Evolutionary conservation across 1,284 basidiomycete species (phyloP), one percentile per base, ranked within the genome.

Genomic region (Thecaphora thlaspeos): DNA sequence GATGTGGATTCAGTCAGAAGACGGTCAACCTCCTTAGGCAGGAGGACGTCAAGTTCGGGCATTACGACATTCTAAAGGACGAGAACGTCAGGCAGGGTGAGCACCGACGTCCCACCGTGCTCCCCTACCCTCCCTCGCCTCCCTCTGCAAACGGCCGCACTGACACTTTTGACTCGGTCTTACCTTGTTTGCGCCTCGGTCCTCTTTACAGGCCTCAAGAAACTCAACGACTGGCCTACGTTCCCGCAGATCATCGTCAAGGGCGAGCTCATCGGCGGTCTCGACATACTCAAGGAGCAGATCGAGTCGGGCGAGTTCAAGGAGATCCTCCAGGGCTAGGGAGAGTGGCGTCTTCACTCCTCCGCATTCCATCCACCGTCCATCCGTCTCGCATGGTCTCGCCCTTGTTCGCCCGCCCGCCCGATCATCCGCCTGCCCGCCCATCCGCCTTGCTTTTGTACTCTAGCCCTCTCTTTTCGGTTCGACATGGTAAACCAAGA

Each of bases 161-260:
- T 34, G 9, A 17, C 11, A 30, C 28, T 30, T 30, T 14, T 30
- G 28, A n/a, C n/a, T n/a, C n/a, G n/a, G n/a, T 10, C 40, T 22
- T 10, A 26, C n/a, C 15, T 15, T 41, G 10, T 10, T 26, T 10
- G 24, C 19, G 11, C 36, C 43, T 44, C 11, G 7, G 7, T 5
- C 5, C 26, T 11, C 26, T 28, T 11, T 28, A 88, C 91, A 1
- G 82, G 92, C 53, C 82, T 94, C 63, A 86, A 85, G 75, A 90
- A 93, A 58, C 90, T 96, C 61, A 84, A 97, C 38, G 83, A 83
- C 52, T 87, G 85, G 85, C 85, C 85, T 82, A 49, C 85, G 86
- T 79, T 90, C 91, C 79, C 78, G 85, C 83, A 86, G 73, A 80
- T 86, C 37, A 83, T 86, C 63, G 80, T 86, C 69, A 83, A 84